Evolutionary conservation across 2,329 filamentous ascomycete genomes (phyloP), one percentile per base, ranked within the genome.

Genomic region (Penicillium griseofulvum): DNA sequence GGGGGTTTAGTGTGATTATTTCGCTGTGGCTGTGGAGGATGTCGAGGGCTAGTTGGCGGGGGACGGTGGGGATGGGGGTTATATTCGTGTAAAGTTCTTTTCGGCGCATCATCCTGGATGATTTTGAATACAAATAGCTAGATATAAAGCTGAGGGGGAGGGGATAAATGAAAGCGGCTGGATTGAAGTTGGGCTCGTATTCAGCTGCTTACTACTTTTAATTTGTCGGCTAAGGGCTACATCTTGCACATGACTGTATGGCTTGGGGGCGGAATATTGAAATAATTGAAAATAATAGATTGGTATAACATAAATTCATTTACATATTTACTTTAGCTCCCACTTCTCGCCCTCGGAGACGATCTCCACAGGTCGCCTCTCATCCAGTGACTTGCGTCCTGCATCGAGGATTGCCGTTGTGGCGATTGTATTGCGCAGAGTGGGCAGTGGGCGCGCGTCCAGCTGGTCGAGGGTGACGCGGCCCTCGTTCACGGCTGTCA

Each of bases 341-440:
- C 90, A 95, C 54, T 68, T 66, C 1, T 65, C 71, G 22, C 65
- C 68, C 33, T 68, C 68, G n/a, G 61, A 68, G 14, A 71, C 59
- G 62, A 97, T 95, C 71, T 85, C 85, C 28, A 97, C 83, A 56
- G 90, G 83, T 53, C 91, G 80, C 54, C 83, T 82, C 80, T 96
- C 90, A 71, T 97, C 91, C 66, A 97, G 82, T 71, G 89, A 93
- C 68, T 86, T 81, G 61, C 92, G 80, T 0, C 93, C 92, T 1
- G 92, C 92, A 74, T 97, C 88, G 54, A 97, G 79, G 60, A 97
- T 96, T 0, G 92, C 92, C 9, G 91, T 95, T 0, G 92, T 97
- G 14, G 90, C 90, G 65, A 96, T 87, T 0, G 92, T 97, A 73
- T 97, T 97, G 71, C 81, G 85, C 63, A 97, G 76, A 11, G 93